Evolutionary conservation across 768 basidiomycete genomes (phyloP).

Genomic region (Trametes gibbosa): DNA sequence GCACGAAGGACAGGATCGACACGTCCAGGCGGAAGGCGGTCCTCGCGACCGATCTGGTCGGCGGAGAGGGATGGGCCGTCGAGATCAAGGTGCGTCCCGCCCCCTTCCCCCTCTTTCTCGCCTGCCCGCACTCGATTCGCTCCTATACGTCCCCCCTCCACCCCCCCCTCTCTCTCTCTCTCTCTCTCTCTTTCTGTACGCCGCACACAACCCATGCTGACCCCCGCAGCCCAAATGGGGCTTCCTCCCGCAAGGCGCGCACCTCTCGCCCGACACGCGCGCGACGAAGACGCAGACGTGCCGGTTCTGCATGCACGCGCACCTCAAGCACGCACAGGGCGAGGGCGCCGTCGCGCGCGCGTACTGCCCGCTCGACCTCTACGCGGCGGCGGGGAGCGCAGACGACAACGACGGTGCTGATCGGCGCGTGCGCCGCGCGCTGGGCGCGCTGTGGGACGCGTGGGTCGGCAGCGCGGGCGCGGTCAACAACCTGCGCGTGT

Average conservation of each 20-base stretch:
- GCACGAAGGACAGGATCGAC: conserved; percentile 59
- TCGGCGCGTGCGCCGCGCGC: conserved; percentile 63
- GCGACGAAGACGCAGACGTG: conserved; percentile 69
- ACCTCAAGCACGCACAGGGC: conserved; percentile 44
- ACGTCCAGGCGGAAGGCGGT: conserved; percentile 51
- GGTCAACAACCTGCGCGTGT: conserved; percentile 82
- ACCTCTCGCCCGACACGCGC: conserved; percentile 59
- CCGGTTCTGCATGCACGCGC: conserved; percentile 88
- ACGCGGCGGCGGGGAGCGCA: conserved; percentile 70
- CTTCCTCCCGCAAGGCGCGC: conserved; percentile 66
- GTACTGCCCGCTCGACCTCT: conserved; percentile 93
- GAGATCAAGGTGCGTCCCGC: conserved; percentile 79
- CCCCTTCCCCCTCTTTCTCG: not conserved
- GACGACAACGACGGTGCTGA: too few species aligned
- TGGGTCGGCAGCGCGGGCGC: conserved; percentile 67
- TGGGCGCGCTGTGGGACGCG: conserved; percentile 66
- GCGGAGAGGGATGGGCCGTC: conserved; percentile 61
- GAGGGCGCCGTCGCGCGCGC: conserved; percentile 37
- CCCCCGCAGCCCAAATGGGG: conserved; percentile 89
- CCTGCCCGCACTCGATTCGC: too few species aligned
- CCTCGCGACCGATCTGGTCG: conserved; percentile 79
- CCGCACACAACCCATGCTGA: not conserved
- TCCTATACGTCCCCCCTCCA: too few species aligned
- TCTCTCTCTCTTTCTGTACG: not conserved
- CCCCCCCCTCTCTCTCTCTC: not conserved